Percentiles rank a stretch among this genome's conserved stretches.
Conservation (phyloP, 331 rosid species). For the Malus hybrid region DNA sequence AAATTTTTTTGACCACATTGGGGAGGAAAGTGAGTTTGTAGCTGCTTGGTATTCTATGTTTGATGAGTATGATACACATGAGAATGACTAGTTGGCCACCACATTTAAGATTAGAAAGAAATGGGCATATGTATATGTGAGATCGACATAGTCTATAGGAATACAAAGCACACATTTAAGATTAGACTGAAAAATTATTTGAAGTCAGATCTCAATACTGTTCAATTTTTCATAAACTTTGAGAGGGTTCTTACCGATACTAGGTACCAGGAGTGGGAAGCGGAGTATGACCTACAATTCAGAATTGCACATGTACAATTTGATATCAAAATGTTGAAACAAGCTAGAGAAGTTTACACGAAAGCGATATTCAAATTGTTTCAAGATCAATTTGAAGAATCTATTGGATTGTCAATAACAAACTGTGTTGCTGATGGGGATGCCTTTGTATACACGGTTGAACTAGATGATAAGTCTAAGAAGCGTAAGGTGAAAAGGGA, state of each 20-base stretch:
- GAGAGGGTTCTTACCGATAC: too few relatives aligned
- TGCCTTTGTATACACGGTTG: background rate
- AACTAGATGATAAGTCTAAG: background rate
- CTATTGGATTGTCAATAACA: too few relatives aligned
- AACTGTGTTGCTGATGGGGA: background rate
- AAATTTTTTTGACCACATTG: background rate
- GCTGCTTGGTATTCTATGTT: background rate
- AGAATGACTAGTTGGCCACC: background rate
- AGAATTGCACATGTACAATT: background rate
- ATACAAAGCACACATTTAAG: background rate
- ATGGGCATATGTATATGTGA: background rate
- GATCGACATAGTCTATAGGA: background rate
- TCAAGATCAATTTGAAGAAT: too few relatives aligned
- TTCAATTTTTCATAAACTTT: too few relatives aligned
- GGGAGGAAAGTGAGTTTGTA: background rate
- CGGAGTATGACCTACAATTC: background rate
- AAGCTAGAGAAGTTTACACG: too few relatives aligned
- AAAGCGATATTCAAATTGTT: too few relatives aligned
- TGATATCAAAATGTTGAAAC: too few relatives aligned
- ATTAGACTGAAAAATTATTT: background rate
- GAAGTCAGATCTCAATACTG: background rate
- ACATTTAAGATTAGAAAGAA: background rate
- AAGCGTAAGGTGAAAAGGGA: background rate
- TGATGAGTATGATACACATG: background rate
- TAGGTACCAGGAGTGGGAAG: too few relatives aligned